Base-by-base conservation (phyloP, 2,329 filamentous ascomycete species). In the Diplodia scrobiculata region DNA sequence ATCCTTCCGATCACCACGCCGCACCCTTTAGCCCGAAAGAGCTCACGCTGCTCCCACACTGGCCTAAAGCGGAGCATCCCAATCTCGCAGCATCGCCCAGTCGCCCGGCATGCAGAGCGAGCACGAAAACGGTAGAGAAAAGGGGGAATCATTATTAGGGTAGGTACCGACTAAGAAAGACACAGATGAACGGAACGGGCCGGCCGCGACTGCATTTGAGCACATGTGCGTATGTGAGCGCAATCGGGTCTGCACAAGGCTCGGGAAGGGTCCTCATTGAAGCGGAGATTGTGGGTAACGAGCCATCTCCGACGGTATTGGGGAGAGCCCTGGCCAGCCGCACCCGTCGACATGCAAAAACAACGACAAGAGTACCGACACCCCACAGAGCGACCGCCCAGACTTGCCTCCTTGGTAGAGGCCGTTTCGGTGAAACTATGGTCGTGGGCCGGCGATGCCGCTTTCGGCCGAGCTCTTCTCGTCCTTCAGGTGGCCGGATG, bases 401-500 rank as follows among this genome's bases (percentile, higher is more conserved):
- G 48, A 27, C 9, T 36, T 51, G 17, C 51, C 25, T 19, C n/a
- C 5, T 17, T 17, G 1, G 3, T n/a, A 10, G 6, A 6, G 14
- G 38, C 38, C 38, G 38, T 7, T 17, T 36, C 34, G 10, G 34
- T 10, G 10, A 10, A 36, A 36, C 41, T 45, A 38, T 27, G 11
- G 4, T 65, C 62, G 25, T 17, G n/a, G 14, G 36, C 5, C 38
- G 5, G 29, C 29, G 11, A 21, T 19, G 52, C 27, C 34, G 32
- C 38, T 32, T 10, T 19, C 38, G 27, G 38, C 17, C 27, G 41
- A 65, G 21, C 53, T 58, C 53, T 66, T 65, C 50, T 69, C 68
- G 21, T 63, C 25, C n/a, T 45, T 65, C 59, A 69, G 59, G 53
- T 69, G 65, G 27, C 70, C 70, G 21, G 66, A 67, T 5, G 67